Evolutionary conservation across 495 filamentous ascomycete genomes (phyloP).

Genomic region (Aspergillus coremiiformis): DNA sequence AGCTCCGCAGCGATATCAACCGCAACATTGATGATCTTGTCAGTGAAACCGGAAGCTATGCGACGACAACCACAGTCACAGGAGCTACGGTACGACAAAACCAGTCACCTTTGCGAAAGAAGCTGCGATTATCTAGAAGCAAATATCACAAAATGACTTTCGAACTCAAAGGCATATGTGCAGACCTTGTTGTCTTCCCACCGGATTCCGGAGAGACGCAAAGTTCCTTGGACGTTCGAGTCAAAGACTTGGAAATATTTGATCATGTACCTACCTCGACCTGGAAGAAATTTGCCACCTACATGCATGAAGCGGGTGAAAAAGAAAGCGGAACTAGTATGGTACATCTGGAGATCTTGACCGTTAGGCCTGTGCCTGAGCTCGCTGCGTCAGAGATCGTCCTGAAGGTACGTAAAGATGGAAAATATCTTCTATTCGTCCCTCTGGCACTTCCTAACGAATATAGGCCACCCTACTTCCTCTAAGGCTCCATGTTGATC

Average conservation of each 20-base stretch:
- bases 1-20: constrained; percentile 77
- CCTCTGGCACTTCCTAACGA: background rate
- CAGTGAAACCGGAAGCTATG: constrained; percentile 84
- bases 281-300: constrained; percentile 96
- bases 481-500: constrained; percentile 88
- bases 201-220: constrained; percentile 70
- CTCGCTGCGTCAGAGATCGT: constrained; percentile 87
- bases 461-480: constrained; percentile 69
- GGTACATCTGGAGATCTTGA: constrained; percentile 82
- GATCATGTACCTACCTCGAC: constrained; percentile 93
- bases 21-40: constrained; percentile 75
- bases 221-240: constrained; percentile 74
- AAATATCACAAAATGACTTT: constrained; percentile 93
- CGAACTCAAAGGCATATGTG: constrained; percentile 78
- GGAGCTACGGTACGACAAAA: constrained; percentile 48
- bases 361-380: constrained; percentile 74
- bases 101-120: constrained; percentile 44
- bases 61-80: constrained; percentile 59
- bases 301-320: constrained; percentile 77
- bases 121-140: constrained; percentile 71
- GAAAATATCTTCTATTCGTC: background rate
- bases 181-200: constrained; percentile 78
- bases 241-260: constrained; percentile 81
- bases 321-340: constrained; percentile 79
- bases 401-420: constrained; percentile 50